Base-by-base conservation (phyloP, 192 early-diverging fungal genomes). In the Entomortierella parvispora region DNA sequence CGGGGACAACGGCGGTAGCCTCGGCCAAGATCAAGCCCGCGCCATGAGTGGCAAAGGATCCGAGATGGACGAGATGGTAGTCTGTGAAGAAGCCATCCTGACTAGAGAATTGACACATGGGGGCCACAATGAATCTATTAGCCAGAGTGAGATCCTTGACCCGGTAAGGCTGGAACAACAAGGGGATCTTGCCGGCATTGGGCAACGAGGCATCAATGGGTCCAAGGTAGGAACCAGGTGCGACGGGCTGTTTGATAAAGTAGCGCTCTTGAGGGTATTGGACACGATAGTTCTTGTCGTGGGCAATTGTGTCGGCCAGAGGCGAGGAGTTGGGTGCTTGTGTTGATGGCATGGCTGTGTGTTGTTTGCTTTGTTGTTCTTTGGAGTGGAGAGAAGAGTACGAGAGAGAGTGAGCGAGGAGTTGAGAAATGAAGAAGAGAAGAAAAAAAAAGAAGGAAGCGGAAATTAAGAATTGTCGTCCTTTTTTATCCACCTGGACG, bases 1-100 rank as follows among this genome's bases (percentile, higher is more conserved):
- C 86, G 22, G 47, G 47, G 8, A 49, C 47, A 8, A 95, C 93
- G 2, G 83, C 91, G 0, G 89, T 84, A 12, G 90, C 90, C 65
- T 96, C 95, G 50, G 93, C 77, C 28, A 96, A 82, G 46, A 93
- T 81, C 20, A 94, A 71, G 11, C 93, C 95, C 17, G 86, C 88
- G 32, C 94, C 95, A 28, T 85, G 80, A 44, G 90, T 51, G 9
- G 94, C 93, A 59, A 80, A 92, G 51, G 90, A 83, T 37, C 91
- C 87, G 28, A 69, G 69, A 71, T 88, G 89, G 26, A 78, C 83
- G 0, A 90, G 51, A 54, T 92, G 89, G 55, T 80, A 90, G 65
- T 90, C 84, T 8, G 77, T 90, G 20, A 85, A 59, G 31, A 79
- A 82, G 0, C 91, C 92, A 71, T 92, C 86, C 10, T 84, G 46